Evolutionary conservation across 306 rosid genomes (phyloP), one percentile per base, ranked within the genome.

Genomic region (Begonia masoniana): DNA sequence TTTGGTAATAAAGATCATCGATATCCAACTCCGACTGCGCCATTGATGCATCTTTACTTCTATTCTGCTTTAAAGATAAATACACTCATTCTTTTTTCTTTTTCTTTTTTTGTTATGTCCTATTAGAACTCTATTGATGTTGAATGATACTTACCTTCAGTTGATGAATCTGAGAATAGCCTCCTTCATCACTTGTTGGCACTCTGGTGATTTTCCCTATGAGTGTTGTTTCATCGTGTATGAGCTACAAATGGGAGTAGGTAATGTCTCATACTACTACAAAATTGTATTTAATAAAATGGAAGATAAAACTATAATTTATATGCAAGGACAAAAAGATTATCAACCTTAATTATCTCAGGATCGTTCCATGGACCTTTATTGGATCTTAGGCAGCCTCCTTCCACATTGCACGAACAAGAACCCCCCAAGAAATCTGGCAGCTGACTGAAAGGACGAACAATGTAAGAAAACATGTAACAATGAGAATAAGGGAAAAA

Each of bases 281-380:
- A 31, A 31, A 21, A 31, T 2, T 31, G 9, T 31, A 31, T 31
- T 5, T 5, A 31, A 1, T 31, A 5, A 26, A 31, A 31, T 31
- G 39, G 9, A 31, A 12, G 52, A 9, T 45, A 26, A 43, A 11
- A n/a, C 6, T n/a, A 53, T 13, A 26, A 17, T 53, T 50, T 19
- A 43, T 43, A 58, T 52, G 41, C 21, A 26, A 17, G 19, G 19
- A 17, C 42, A 23, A 64, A 35, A 65, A 54, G 55, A 53, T 35
- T 10, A 21, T 51, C 36, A 62, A 82, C 99, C 92, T 92, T 92
- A 86, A 92, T 76, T 60, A 92, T 83, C 57, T 87, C 80, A 2
- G 83, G 83, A 74, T 83, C 88, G 58, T 76, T 81, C 99, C 99
- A 92, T 7, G 99, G 99, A 68, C 96, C 96, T 68, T 83, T 87